Conservation (phyloP, 1,284 basidiomycete species). For the Somion occarium region DNA sequence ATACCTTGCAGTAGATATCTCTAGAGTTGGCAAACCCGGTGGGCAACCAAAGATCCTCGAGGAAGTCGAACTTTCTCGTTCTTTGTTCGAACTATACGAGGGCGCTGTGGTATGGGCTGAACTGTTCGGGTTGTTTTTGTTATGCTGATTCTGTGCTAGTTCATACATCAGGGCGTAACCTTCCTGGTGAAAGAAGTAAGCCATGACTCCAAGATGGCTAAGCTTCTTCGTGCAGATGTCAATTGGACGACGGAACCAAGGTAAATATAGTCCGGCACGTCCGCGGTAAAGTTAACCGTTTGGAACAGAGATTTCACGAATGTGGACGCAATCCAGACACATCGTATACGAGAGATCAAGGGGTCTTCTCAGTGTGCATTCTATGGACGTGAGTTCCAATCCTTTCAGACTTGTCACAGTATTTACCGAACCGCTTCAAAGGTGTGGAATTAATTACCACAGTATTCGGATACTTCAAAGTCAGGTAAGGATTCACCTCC, state of each 20-base stretch:
- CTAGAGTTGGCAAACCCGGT: slow-evolving; percentile 32
- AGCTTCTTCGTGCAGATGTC: slow-evolving; percentile 68
- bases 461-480: slow-evolving; percentile 71
- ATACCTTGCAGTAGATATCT: slow-evolving; percentile 73
- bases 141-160: slow-evolving; percentile 36
- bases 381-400: slow-evolving; percentile 59
- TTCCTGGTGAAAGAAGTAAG: slow-evolving; percentile 77
- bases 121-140: neutral
- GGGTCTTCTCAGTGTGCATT: slow-evolving; percentile 55
- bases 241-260: slow-evolving; percentile 81
- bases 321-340: slow-evolving; percentile 75
- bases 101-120: slow-evolving; percentile 59
- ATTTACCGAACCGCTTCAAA: slow-evolving; percentile 21
- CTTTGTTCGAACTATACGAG: slow-evolving; percentile 82
- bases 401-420: too few relatives aligned
- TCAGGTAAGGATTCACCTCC: slow-evolving; percentile 37
- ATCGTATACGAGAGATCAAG: slow-evolving; percentile 70
- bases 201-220: slow-evolving; percentile 76
- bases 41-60: slow-evolving; percentile 59
- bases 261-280: slow-evolving; percentile 28
- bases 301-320: slow-evolving; percentile 67
- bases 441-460: slow-evolving; percentile 67
- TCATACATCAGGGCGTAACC: slow-evolving; percentile 78
- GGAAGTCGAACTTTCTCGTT: slow-evolving; percentile 83
- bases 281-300: slow-evolving; percentile 3